phyloP scores from a whole-genome alignment of 164 flowering plant genomes.

The Chloranthus sessilifolius region DNA sequence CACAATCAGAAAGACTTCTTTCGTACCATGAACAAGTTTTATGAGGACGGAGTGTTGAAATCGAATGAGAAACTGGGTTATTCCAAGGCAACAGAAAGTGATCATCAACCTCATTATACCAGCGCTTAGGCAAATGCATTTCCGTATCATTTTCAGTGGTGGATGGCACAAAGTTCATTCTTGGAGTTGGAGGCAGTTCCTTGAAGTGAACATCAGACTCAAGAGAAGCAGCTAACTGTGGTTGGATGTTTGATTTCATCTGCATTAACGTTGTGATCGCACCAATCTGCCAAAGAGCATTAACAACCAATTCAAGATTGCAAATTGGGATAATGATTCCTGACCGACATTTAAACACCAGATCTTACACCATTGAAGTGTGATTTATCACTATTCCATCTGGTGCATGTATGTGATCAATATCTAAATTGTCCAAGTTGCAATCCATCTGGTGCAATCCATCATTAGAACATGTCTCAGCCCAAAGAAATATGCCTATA shows the following conservation, averaged over 20 bases:
- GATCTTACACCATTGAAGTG: no score
- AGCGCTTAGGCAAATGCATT: conserved; percentile 5
- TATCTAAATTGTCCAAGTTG: no score
- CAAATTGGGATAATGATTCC: background rate
- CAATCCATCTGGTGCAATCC: background rate
- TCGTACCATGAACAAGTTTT: conserved; percentile 9
- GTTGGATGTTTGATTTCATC: conserved; percentile 5
- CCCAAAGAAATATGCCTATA: no score
- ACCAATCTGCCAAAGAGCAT: conserved; percentile 17
- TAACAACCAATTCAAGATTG: background rate
- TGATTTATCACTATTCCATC: no score
- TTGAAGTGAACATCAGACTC: conserved; percentile 11
- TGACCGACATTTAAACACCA: no score
- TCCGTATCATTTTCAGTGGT: conserved; percentile 11
- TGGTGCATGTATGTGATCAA: no score
- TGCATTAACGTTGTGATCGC: conserved; percentile 4
- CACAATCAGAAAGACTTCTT: conserved; percentile 6
- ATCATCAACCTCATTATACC: conserved; percentile 14
- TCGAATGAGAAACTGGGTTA: conserved; percentile 9
- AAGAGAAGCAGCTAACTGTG: conserved; percentile 12
- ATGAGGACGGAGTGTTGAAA: conserved; percentile 7
- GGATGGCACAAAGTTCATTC: conserved; percentile 13
- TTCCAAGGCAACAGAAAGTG: conserved; percentile 14
- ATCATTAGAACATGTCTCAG: no score
- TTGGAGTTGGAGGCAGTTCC: conserved; percentile 12